Percentiles rank a stretch among this genome's conserved stretches.
Evolutionary conservation across 2,329 filamentous ascomycete genomes (phyloP).

Genomic region (Penicillium brasilianum): DNA sequence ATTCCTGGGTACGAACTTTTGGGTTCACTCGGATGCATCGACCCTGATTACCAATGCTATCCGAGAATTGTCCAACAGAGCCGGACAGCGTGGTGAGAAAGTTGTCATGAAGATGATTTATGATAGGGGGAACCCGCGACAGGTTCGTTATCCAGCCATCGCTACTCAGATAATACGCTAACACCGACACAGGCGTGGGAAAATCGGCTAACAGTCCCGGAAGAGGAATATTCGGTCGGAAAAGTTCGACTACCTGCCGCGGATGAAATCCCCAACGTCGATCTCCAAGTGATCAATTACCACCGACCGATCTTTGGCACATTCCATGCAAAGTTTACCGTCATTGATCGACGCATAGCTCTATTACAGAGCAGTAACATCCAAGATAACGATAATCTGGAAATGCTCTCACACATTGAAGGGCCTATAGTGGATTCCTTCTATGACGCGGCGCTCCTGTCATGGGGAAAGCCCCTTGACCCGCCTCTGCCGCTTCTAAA

Average conservation of each 20-base stretch:
- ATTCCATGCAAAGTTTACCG: conserved; percentile 77
- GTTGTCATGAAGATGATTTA: conserved; percentile 76
- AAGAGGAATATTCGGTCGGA: conserved; percentile 62
- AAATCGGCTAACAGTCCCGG: conserved; percentile 66
- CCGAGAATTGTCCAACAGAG: conserved; percentile 69
- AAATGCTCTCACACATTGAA: conserved; percentile 79
- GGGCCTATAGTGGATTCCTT: conserved; percentile 76
- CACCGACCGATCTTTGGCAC: conserved; percentile 74
- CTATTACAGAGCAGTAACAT: conserved; percentile 80
- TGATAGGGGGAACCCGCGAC: conserved; percentile 70
- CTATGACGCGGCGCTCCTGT: conserved; percentile 75
- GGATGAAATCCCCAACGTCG: conserved; percentile 71
- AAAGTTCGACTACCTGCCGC: conserved; percentile 65
- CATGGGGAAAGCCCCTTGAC: conserved; percentile 69
- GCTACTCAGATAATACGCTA: neutral
- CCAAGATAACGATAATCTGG: conserved; percentile 74
- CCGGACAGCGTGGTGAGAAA: conserved; percentile 60
- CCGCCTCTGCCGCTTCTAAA: conserved; percentile 63
- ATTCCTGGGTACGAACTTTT: conserved; percentile 76
- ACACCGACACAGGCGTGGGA: conserved; percentile 53
- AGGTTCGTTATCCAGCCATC: conserved; percentile 45
- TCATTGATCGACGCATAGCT: conserved; percentile 74
- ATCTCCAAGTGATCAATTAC: conserved; percentile 74
- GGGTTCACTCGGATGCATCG: conserved; percentile 72
- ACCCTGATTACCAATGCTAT: conserved; percentile 71